Base-by-base conservation (phyloP, 2,329 filamentous ascomycete species). In the Phyllosticta ampelicida region DNA sequence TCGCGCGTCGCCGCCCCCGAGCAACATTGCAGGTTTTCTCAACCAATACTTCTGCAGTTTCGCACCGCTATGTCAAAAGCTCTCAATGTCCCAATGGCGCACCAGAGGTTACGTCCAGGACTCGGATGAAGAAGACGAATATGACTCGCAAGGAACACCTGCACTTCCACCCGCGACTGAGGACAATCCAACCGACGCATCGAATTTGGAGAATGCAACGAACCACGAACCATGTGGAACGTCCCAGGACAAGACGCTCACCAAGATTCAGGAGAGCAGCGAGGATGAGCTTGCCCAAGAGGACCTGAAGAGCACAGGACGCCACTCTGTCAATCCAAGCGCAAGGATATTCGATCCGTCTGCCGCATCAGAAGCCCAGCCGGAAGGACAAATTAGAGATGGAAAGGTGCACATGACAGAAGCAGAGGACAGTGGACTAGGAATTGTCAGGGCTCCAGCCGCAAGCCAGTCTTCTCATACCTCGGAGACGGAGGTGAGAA, bases 71-170 rank as follows among this genome's bases (percentile, higher is more conserved):
- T 73, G 71, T 66, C 65, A 51, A 57, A 65, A 28, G 23, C 23
- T 61, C 64, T 68, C 67, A 73, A 79, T 78, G 77, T 76, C 71
- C 68, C 68, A 69, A 70, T 79, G 77, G 77, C 72, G 75, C 64
- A 68, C 73, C 64, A 72, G 68, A 68, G 76, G 76, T 63, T 77
- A 73, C 68, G 77, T 78, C 62, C 71, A 70, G 68, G 77, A 78
- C 67, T 78, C 77, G 60, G 77, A 79, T 70, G 77, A 77, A 59
- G 76, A 78, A 54, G 75, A 76, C 52, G 68, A 70, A 55, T 54
- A 62, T 19, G 55, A 53, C 16, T 44, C 36, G 13, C 36, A 44
- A n/a, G 36, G n/a, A 44, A 16, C 13, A 1, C 36, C 8, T n/a
- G 36, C 36, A 16, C 13, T 16, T n/a, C 13, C 36, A 2, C 3